Base-by-base conservation (phyloP, 345 rosid genomes). In the Syzygium oleosum region DNA sequence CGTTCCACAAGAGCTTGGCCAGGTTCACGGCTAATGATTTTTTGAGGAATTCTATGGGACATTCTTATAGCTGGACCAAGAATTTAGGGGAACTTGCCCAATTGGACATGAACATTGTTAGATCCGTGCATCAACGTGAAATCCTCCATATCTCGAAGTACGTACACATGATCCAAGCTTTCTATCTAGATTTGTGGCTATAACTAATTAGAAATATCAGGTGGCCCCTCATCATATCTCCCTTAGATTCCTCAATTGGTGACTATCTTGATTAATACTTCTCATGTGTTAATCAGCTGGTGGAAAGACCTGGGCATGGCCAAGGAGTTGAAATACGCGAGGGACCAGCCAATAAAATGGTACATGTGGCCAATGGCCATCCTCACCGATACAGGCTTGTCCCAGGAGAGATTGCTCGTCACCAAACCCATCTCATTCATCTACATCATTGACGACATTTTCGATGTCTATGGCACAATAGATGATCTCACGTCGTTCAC, bases 321-420 rank as follows among this genome's bases (percentile, higher is more conserved):
- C 7, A 56, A 85, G 78, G 73, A 77, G 13, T n/a, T 88, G 78
- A 88, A 88, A 15, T 43, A 68, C 29, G 87, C 68, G 2, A 88
- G 89, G 68, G 87, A 88, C 55, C 78, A 88, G 53, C 89, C 87
- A 3, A 3, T 88, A 61, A 88, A 88, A 54, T 88, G 89, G 89
- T 88, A 85, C 87, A 77, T 55, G 85, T 88, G 89, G 89, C 49
- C 87, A 9, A 85, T 85, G 87, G 87, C 85, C 11, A 29, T 78
- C 22, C 52, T 85, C 38, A 29, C 85, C 51, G 77, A 88, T n/a
- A 54, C 61, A 22, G 38, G 34, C 31, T 46, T 88, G 78, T 85
- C 87, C 19, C 38, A 17, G 56, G 87, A 85, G 86, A 88, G 89
- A 54, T 79, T 88, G 51, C 52, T 54, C 23, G 51, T 77, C 51